Conservation (phyloP, 805 yeast genomes). For the Myxozyma sirexii region DNA sequence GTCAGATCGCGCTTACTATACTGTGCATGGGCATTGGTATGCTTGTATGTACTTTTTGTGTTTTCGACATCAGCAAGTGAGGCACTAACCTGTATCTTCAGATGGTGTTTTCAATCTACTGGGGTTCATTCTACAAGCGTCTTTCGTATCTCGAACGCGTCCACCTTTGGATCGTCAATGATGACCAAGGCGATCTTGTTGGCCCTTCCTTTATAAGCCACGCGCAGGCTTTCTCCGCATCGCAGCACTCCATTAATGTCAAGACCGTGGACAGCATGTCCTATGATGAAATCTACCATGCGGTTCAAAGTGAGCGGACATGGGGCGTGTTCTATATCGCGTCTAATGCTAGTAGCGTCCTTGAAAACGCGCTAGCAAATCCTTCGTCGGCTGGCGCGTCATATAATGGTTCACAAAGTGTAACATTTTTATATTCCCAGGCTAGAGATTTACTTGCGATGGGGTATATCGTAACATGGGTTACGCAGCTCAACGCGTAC, state of each 20-base stretch:
- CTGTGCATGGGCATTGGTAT: constrained; percentile 13
- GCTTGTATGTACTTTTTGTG: constrained; percentile 8
- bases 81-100: too few relatives aligned
- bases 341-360: constrained; percentile 51
- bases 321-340: constrained; percentile 66
- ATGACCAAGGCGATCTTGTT: constrained; percentile 43
- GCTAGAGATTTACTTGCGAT: constrained; percentile 63
- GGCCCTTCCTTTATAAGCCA: constrained; percentile 41
- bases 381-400: constrained; percentile 38
- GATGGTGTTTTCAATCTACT: constrained; percentile 49
- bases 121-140: constrained; percentile 52
- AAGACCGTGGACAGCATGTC: constrained; percentile 39
- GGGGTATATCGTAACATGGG: constrained; percentile 51
- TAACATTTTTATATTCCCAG: constrained; percentile 57
- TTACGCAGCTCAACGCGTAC: constrained; percentile 45
- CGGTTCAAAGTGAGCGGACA: constrained; percentile 53
- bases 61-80: too few relatives aligned
- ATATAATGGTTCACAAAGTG: constrained; percentile 40
- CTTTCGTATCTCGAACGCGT: constrained; percentile 38
- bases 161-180: constrained; percentile 46
- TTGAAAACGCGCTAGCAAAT: constrained; percentile 47
- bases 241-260: constrained; percentile 38
- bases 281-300: constrained; percentile 48
- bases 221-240: constrained; percentile 34
- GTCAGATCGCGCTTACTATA: background rate